A percentile compares a stretch with the other conserved stretches of the same genome.
Evolutionary conservation across 768 basidiomycete species (phyloP).

Genomic region (Auricularia sp.): DNA sequence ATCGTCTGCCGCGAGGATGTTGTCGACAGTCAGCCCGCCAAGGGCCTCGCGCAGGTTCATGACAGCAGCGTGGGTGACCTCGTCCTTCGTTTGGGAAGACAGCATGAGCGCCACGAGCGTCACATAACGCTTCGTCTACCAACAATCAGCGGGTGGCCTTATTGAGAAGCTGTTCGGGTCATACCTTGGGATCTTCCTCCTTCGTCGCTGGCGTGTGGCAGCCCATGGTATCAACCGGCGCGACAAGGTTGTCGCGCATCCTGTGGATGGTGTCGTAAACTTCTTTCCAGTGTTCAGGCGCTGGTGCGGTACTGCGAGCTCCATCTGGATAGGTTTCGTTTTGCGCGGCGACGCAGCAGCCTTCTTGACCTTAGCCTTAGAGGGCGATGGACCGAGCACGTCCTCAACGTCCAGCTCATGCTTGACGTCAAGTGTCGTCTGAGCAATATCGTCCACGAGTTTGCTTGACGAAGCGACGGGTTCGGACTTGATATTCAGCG

Average conservation of each 20-base stretch:
- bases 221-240: slow-evolving; percentile 92
- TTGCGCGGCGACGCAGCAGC: slow-evolving; percentile 38
- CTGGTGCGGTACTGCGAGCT: slow-evolving; percentile 50
- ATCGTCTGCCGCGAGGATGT: slow-evolving; percentile 53
- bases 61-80: slow-evolving; percentile 75
- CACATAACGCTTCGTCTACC: slow-evolving; percentile 68
- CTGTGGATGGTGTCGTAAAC: slow-evolving; percentile 60
- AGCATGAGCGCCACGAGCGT: slow-evolving; percentile 91
- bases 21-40: slow-evolving; percentile 69
- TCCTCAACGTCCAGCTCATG: not conserved
- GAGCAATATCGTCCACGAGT: slow-evolving; percentile 4
- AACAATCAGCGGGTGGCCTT: not conserved
- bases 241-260: slow-evolving; percentile 62
- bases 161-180: slow-evolving; percentile 10
- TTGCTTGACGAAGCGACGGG: not conserved
- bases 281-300: slow-evolving; percentile 57
- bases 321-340: slow-evolving; percentile 42
- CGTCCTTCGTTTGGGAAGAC: slow-evolving; percentile 91
- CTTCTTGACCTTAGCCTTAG: slow-evolving; percentile 15
- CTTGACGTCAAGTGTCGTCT: not conserved
- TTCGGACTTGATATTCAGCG: not conserved
- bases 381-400: slow-evolving; percentile 8
- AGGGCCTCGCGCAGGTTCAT: slow-evolving; percentile 58
- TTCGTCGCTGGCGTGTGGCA: slow-evolving; percentile 59
- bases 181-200: slow-evolving; percentile 58